Evolutionary conservation across 1,139 yeast species (phyloP).

Genomic region (Pneumocystis jirovecii): DNA sequence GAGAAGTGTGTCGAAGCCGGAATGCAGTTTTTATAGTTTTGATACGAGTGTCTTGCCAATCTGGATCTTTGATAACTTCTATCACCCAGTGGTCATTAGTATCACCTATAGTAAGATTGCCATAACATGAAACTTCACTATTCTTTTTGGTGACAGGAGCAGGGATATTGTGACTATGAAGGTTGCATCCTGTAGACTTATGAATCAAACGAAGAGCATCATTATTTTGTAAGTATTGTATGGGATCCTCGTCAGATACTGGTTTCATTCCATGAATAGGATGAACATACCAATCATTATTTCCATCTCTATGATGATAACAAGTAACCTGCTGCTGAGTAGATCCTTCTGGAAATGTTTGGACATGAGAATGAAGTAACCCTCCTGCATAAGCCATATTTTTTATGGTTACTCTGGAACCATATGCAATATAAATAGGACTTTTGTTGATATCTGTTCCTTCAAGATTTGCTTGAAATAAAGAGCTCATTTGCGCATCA

Average conservation of each 20-base stretch:
- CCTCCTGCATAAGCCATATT: constrained; percentile 90
- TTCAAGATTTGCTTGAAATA: constrained; percentile 82
- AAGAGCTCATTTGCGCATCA: constrained; percentile 90
- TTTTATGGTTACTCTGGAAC: constrained; percentile 66
- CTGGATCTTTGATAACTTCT: constrained; percentile 68
- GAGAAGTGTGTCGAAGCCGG: constrained; percentile 50
- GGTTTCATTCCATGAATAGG: constrained; percentile 41
- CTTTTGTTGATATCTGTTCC: constrained; percentile 75
- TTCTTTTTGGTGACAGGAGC: constrained; percentile 57
- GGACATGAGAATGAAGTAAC: constrained; percentile 85
- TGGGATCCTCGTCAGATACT: constrained; percentile 29
- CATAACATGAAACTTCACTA: constrained; percentile 87
- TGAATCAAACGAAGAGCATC: constrained; percentile 67
- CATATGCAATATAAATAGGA: constrained; percentile 74
- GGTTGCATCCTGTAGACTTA: constrained; percentile 67
- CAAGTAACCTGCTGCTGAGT: constrained; percentile 93
- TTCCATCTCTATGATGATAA: constrained; percentile 78
- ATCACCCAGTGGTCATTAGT: constrained; percentile 85
- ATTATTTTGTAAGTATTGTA: constrained; percentile 54
- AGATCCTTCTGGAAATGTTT: constrained; percentile 88
- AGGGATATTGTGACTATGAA: constrained; percentile 69
- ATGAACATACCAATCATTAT: constrained; percentile 83
- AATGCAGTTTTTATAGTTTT: constrained; percentile 83
- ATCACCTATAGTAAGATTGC: constrained; percentile 77
- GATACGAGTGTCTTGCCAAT: constrained; percentile 41